Base-by-base conservation (phyloP, 176 grass and related monocot genomes). In the Eleusine coracana region DNA sequence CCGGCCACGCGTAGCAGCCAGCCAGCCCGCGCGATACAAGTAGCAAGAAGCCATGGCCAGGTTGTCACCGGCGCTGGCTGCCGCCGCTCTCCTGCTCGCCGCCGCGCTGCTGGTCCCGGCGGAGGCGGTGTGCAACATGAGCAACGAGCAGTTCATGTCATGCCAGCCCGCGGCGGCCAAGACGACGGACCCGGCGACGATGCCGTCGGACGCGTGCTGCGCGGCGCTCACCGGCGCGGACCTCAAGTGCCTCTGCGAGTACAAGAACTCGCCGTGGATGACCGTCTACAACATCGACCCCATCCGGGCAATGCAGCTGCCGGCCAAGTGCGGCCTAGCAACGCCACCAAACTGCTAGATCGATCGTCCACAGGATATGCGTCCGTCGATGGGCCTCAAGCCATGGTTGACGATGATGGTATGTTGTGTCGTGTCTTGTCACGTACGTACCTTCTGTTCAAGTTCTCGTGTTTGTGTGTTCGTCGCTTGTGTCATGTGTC, bases 241-340 rank as follows among this genome's bases (percentile, higher is more conserved):
- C 85, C 90, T 92, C 0, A 0, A 2, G 2, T 95, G 93, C 80
- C 71, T 95, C 2, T 95, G 93, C 87, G 36, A 79, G 4, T 95
- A 92, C 79, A 86, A 88, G 75, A 36, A 88, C 79, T 95, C 93
- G 0, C 38, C 50, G 0, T 77, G 91, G 73, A 86, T 95, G 51
- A 58, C 38, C 60, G 41, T 91, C 25, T 87, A 90, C 31, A 89
- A 89, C 66, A 95, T 95, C 40, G 87, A 95, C 82, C 90, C 90
- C 8, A 42, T 73, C 41, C 82, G 91, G 11, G 93, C 93, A 79
- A 86, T 90, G 87, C 38, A 81, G 76, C 76, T 95, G 17, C 93
- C 93, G 0, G 69, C 44, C 21, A 87, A 94, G 64, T 94, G 92
- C 50, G 79, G 85, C 52, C 74, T 94, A 36, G 28, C 40, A 25